These are phyloP conservation scores for Chrysanthemum seticuspe DNA, from an alignment of 129 eudicot species.

Conservation along the genomic window DNA sequence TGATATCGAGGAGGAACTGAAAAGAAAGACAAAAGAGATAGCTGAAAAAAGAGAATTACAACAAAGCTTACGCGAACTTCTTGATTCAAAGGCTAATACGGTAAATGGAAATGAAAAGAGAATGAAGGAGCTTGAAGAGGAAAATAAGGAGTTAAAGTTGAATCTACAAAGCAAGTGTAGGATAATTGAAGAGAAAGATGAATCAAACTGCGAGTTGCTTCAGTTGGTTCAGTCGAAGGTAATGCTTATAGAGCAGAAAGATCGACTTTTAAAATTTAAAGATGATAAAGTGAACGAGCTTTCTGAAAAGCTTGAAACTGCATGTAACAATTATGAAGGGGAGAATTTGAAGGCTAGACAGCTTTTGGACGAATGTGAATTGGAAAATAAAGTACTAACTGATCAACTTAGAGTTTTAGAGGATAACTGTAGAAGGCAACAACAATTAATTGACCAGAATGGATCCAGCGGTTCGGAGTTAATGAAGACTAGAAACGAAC, in stretches of 20 bases:
- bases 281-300: slow-evolving; percentile 48
- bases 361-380: slow-evolving; percentile 40
- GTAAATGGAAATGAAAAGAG: slow-evolving; percentile 36
- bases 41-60: slow-evolving; percentile 45
- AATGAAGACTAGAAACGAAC: slow-evolving; percentile 39
- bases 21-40: slow-evolving; percentile 43
- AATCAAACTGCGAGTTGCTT: slow-evolving; percentile 46
- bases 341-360: slow-evolving; percentile 45
- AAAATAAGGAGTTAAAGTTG: slow-evolving; percentile 33
- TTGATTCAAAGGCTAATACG: slow-evolving; percentile 41
- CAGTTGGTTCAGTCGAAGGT: slow-evolving; percentile 48
- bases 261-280: slow-evolving; percentile 37
- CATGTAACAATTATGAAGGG: slow-evolving; percentile 38
- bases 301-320: slow-evolving; percentile 33
- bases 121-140: slow-evolving; percentile 53
- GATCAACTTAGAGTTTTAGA: slow-evolving; percentile 40
- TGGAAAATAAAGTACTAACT: slow-evolving; percentile 44
- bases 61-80: slow-evolving; percentile 39
- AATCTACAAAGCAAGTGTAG: slow-evolving; percentile 39
- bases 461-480: slow-evolving; percentile 35
- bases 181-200: slow-evolving; percentile 55
- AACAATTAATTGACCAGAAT: slow-evolving; percentile 43
- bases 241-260: slow-evolving; percentile 42
- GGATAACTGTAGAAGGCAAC: slow-evolving; percentile 37
- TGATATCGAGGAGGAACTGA: slow-evolving; percentile 58